Conservation (phyloP, 345 rosid genomes). For the Salix suchowensis region DNA sequence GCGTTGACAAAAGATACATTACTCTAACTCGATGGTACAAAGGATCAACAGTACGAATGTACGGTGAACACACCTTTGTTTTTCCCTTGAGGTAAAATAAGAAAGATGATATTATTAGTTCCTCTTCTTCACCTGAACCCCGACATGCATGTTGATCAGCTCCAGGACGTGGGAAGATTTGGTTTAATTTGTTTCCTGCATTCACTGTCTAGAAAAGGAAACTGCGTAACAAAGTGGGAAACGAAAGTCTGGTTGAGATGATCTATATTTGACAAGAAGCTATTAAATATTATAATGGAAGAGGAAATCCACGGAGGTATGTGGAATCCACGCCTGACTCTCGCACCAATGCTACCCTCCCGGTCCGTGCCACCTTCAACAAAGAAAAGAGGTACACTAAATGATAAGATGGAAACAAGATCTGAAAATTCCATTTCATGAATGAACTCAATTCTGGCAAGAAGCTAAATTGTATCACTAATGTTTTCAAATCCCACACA, state of each 20-base stretch:
- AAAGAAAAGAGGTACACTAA: not conserved
- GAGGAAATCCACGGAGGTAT: constrained; percentile 54
- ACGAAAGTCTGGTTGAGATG: not conserved
- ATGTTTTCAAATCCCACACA: not conserved
- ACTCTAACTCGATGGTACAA: not conserved
- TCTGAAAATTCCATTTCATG: not conserved
- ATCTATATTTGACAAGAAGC: not conserved
- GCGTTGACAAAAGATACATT: not conserved
- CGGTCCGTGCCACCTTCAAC: constrained; percentile 68
- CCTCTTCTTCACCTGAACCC: not conserved
- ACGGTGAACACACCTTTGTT: not conserved
- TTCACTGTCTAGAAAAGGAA: not conserved
- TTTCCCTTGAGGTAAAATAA: not conserved
- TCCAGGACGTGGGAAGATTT: not conserved
- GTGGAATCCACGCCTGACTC: constrained; percentile 76
- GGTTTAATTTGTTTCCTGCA: not conserved
- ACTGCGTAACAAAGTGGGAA: not conserved
- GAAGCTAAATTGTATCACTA: not conserved
- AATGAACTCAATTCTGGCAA: not conserved
- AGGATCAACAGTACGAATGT: not conserved
- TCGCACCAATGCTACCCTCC: constrained; percentile 65
- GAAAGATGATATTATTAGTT: not conserved
- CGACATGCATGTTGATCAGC: not conserved
- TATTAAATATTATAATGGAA: constrained; percentile 36
- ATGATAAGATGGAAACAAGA: not conserved